Conservation (phyloP, 2,329 filamentous ascomycete genomes). For the Alternaria arbusti region DNA sequence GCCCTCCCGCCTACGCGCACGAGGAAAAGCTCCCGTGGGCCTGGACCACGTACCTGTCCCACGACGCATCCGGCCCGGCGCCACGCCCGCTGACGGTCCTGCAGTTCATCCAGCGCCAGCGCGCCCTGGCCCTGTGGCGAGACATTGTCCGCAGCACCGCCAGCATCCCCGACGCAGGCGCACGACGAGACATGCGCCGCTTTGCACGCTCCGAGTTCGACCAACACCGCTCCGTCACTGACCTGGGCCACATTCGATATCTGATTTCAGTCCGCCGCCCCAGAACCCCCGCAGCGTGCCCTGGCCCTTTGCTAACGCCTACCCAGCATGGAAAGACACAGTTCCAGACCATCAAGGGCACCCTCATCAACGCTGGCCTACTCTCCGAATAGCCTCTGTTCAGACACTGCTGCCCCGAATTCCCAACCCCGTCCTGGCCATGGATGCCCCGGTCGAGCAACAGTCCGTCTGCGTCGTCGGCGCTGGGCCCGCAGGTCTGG, state of each 20-base stretch:
- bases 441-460: constrained; percentile 14
- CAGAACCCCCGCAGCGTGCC: neutral
- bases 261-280: constrained; percentile 51
- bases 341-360: constrained; percentile 55
- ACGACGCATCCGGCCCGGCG: neutral
- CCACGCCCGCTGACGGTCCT: constrained; percentile 10
- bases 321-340: constrained; percentile 56
- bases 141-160: constrained; percentile 54
- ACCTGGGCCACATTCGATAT: constrained; percentile 58
- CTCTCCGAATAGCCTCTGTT: constrained; percentile 26
- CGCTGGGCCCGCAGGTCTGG: constrained; percentile 54
- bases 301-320: constrained; percentile 2
- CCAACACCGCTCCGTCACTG: constrained; percentile 53
- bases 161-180: constrained; percentile 37
- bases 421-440: neutral
- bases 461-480: constrained; percentile 52
- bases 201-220: constrained; percentile 59
- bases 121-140: constrained; percentile 56
- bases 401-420: neutral
- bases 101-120: constrained; percentile 59
- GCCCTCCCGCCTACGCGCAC: constrained; percentile 36
- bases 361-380: constrained; percentile 43
- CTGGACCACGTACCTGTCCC: constrained; percentile 38
- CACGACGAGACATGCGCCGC: constrained; percentile 52
- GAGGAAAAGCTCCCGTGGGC: constrained; percentile 40